Base-by-base conservation (phyloP, 1,284 basidiomycete genomes). In the Inonotus hispidus region DNA sequence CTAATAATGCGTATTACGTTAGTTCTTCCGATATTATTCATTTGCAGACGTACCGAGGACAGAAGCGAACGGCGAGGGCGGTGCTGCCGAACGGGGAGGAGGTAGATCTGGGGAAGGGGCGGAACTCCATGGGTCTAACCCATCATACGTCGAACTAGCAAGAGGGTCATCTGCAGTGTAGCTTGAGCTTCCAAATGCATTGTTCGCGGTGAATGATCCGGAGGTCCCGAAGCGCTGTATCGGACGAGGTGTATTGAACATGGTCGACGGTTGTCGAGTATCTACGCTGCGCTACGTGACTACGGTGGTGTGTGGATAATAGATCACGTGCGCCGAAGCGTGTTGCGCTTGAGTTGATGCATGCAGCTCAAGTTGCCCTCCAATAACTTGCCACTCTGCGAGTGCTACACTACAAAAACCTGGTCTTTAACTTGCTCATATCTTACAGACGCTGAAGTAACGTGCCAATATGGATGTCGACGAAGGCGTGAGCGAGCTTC, bases 61-160 rank as follows among this genome's bases (percentile, higher is more conserved):
- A 53, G 85, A 82, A 66, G 79, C 82, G 70, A 90, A 85, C 29
- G 82, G 74, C 45, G 84, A 79, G 39, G 80, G 70, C 53, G 76
- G 68, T 38, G 74, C 70, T 68, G 70, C 64, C 21, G 68, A 64
- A 8, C 74, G 73, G 19, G 74, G 65, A 29, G 85, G 79, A 19
- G 88, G 87, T 23, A 85, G 82, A 29, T 87, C 82, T 21, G 92
- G 92, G 62, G 85, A 88, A 1, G 92, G 92, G 7, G 83, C 80
- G 61, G 88, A 79, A 68, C 88, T 91, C 93, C 93, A 95, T 19
- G 93, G 93, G 75, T 95, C 93, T 45, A 92, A 80, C 27, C 87
- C 87, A 66, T 86, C 91, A 70, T 91, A 92, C 11, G 84, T 83
- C 3, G 90, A 92, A 66, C 74, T 79, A 5, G 87, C 81, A 21